Evolutionary conservation across 495 filamentous ascomycete species (phyloP).

Genomic region (Thermothielavioides terrestris): DNA sequence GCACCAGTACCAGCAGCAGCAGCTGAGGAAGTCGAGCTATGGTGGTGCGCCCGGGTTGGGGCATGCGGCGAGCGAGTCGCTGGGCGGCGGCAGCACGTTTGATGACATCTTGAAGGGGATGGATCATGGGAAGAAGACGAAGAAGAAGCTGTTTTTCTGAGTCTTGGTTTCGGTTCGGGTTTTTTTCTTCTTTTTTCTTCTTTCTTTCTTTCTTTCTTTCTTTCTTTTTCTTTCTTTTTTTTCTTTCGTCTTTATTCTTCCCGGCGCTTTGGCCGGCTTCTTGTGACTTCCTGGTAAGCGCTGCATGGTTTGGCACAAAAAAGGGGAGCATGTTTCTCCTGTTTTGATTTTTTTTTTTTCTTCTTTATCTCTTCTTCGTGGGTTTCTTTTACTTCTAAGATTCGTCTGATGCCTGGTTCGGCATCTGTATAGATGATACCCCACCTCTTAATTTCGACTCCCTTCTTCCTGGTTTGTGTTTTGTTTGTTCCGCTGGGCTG

Average conservation of each 20-base stretch:
- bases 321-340: neutral
- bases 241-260: too few relatives aligned
- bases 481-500: neutral
- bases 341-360: neutral
- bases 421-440: conserved; percentile 16
- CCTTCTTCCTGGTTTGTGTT: neutral
- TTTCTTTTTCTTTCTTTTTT: neutral
- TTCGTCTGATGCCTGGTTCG: too few relatives aligned
- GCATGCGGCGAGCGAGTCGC: conserved; percentile 1
- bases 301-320: neutral
- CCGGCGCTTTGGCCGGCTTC: too few relatives aligned
- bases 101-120: conserved; percentile 55
- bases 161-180: neutral
- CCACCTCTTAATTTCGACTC: neutral
- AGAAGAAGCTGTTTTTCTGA: conserved; percentile 38
- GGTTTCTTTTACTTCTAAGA: neutral
- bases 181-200: neutral
- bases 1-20: too few relatives aligned
- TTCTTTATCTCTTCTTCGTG: neutral
- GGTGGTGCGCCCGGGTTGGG: neutral
- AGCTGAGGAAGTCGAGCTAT: conserved; percentile 8
- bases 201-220: neutral
- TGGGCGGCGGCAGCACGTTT: conserved; percentile 47
- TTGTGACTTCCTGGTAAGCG: too few relatives aligned
- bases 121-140: conserved; percentile 33